Conservation (phyloP, 225 moss, liverwort and hornwort genomes). For the Sphagnum contortum region DNA sequence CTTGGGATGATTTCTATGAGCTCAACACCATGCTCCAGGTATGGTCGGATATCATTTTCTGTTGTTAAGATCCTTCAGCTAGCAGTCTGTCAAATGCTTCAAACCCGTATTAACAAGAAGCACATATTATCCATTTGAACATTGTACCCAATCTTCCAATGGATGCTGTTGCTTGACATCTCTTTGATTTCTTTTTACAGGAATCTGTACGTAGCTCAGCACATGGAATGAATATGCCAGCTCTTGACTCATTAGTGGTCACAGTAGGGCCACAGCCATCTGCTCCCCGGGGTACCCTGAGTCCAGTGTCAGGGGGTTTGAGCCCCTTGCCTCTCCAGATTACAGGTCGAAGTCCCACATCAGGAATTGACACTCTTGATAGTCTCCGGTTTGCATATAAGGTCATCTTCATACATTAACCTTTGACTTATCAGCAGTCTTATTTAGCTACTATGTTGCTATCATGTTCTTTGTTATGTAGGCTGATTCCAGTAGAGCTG, state of each 20-base stretch:
- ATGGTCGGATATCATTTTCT: background rate
- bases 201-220: conserved; percentile 96
- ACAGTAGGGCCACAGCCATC: conserved; percentile 47
- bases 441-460: too few species aligned
- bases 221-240: conserved; percentile 72
- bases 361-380: conserved; percentile 84
- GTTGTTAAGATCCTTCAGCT: too few species aligned
- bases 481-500: too few species aligned
- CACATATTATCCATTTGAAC: too few species aligned
- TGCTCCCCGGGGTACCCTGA: conserved; percentile 26
- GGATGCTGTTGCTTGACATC: too few species aligned
- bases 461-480: too few species aligned
- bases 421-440: too few species aligned
- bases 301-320: conserved; percentile 14
- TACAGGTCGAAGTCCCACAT: conserved; percentile 71
- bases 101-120: too few species aligned
- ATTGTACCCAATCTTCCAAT: too few species aligned
- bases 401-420: conserved; percentile 12
- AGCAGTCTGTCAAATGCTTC: too few species aligned
- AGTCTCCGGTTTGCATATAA: conserved; percentile 82
- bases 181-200: conserved; percentile 24
- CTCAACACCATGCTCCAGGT: conserved; percentile 99
- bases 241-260: conserved; percentile 85
- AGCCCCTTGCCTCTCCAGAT: conserved; percentile 67
- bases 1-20: conserved; percentile 98